Evolutionary conservation across 2,329 filamentous ascomycete genomes (phyloP).

Genomic region (Cercospora zeina): DNA sequence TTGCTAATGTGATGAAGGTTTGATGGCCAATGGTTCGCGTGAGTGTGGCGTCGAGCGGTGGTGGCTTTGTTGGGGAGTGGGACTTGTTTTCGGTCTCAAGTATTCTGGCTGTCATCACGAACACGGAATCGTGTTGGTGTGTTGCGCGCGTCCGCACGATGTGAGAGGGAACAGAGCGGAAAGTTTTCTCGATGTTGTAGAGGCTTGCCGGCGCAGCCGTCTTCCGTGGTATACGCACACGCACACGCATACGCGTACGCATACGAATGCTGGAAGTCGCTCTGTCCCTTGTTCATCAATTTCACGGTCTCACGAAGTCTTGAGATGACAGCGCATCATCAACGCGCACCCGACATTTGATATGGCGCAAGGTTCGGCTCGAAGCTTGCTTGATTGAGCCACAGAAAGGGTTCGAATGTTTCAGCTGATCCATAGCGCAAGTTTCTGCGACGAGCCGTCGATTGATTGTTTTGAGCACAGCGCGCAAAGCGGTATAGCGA

Average conservation of each 20-base stretch:
- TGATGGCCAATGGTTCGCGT: background rate
- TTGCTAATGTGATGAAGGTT: background rate
- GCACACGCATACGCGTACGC: background rate
- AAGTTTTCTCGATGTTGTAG: background rate
- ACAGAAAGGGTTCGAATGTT: background rate
- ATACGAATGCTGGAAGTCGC: background rate
- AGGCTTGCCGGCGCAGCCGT: background rate
- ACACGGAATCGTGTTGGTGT: too few relatives aligned
- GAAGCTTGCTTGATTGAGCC: background rate
- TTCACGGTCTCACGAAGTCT: background rate
- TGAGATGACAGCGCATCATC: background rate
- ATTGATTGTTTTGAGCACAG: background rate
- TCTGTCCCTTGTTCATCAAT: background rate
- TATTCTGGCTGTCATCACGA: too few relatives aligned
- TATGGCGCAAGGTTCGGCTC: background rate
- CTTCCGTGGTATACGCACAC: background rate
- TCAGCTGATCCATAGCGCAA: conserved; percentile 1
- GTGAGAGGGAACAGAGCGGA: background rate
- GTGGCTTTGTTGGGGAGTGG: background rate
- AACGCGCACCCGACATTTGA: background rate
- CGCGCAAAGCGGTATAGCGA: background rate
- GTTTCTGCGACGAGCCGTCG: background rate
- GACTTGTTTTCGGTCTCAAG: background rate
- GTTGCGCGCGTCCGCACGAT: background rate
- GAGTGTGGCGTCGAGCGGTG: background rate